These are phyloP conservation scores for Micractinium conductrix DNA, from an alignment of 139 green algal species.

Conservation along the genomic window DNA sequence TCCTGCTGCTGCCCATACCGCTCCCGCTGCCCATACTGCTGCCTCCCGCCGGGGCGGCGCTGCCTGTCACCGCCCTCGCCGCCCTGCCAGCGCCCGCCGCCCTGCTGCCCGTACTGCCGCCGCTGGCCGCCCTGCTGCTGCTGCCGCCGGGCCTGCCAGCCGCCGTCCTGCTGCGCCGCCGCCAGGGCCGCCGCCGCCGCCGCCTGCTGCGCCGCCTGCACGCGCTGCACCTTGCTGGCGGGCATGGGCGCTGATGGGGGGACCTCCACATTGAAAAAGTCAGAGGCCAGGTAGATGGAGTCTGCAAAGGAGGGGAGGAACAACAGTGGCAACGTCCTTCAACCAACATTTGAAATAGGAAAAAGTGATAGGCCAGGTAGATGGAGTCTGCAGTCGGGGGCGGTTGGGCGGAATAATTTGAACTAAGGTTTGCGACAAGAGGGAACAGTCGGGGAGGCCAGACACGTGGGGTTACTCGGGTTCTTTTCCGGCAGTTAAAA, in stretches of 20 bases:
- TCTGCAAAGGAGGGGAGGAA: neutral
- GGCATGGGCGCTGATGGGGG: neutral
- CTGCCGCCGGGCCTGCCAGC: neutral
- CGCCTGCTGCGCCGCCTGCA: neutral
- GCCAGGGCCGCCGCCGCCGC: neutral
- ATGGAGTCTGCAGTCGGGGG: no score
- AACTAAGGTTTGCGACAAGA: no score
- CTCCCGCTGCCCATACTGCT: neutral
- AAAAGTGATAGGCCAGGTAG: no score
- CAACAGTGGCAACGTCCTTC: no score
- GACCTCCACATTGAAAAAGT: conserved; percentile 48
- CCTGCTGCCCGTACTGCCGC: neutral
- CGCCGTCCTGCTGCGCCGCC: neutral
- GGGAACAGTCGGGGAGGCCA: no score
- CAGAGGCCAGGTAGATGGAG: conserved; percentile 38
- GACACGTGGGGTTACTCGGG: no score
- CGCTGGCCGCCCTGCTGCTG: neutral
- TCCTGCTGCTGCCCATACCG: neutral
- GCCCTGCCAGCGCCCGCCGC: no score
- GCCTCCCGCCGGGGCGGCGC: neutral
- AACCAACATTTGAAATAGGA: no score
- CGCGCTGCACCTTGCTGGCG: neutral
- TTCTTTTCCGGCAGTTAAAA: no score
- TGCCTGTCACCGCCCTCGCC: neutral
- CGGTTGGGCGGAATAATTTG: no score